phyloP scores from a whole-genome alignment of 306 rosid genomes.

The Vigna unguiculata region DNA sequence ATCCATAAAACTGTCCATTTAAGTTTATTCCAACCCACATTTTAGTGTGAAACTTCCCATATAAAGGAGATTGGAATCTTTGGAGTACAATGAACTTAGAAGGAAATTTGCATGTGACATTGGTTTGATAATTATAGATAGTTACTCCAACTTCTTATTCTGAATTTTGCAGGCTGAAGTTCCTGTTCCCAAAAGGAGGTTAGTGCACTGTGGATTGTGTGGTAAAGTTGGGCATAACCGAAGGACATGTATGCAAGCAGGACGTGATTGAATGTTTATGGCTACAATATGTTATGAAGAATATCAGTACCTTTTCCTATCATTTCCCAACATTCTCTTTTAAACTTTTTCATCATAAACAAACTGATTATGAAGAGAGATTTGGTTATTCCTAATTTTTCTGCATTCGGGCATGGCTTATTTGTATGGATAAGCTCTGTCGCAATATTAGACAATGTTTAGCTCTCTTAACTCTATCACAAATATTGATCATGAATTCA shows the following conservation, averaged over 20 bases:
- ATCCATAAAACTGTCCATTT: too few relatives aligned
- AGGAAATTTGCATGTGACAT: background rate
- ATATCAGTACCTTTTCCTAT: too few relatives aligned
- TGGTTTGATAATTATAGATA: background rate
- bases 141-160: constrained; percentile 1
- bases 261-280: background rate
- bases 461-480: background rate
- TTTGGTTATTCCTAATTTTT: too few relatives aligned
- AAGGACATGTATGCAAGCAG: background rate
- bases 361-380: too few relatives aligned
- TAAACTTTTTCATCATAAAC: too few relatives aligned
- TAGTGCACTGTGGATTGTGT: constrained; percentile 21
- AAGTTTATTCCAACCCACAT: too few relatives aligned
- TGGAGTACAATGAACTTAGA: background rate
- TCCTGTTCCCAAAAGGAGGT: constrained; percentile 15
- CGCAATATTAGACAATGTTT: too few relatives aligned
- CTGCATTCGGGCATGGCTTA: too few relatives aligned
- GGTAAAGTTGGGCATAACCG: constrained; percentile 36
- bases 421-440: too few relatives aligned
- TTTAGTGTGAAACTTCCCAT: background rate
- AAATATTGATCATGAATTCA: too few relatives aligned
- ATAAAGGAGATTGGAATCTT: background rate
- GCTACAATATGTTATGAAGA: too few relatives aligned
- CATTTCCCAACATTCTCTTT: too few relatives aligned
- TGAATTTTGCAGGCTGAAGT: constrained; percentile 1